Evolutionary conservation across 2,329 filamentous ascomycete species (phyloP), one percentile per base, ranked within the genome.

Genomic region (Didymella glomerata): DNA sequence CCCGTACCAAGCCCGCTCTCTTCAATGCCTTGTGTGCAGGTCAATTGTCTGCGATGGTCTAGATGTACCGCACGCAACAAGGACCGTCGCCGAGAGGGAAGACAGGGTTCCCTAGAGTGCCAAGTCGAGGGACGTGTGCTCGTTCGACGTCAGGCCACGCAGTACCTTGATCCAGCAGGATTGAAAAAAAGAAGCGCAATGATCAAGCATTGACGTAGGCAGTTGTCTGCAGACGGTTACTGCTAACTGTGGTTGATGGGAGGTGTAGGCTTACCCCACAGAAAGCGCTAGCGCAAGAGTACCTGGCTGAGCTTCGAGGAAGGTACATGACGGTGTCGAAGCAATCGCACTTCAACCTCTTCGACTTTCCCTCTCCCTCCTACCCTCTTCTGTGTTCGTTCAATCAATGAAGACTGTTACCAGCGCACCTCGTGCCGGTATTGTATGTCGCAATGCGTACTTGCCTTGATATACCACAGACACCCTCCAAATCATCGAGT

Each of bases 21-120:
- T 47, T 20, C 56, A 54, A 58, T 58, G 56, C 50, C 28, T 50
- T 58, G 40, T 47, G 50, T 59, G 56, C 56, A 54, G 30, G 46
- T 28, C 9, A 20, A 13, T 28, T 20, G 32, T 16, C 34, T 40
- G 27, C 14, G 18, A 34, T 13, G 22, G 18, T 59, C 49, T 50
- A 50, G 32, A 46, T 6, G 41, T 22, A 45, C 18, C 22, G 48
- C 38, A 18, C 2, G 7, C 18, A 34, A 11, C 13, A 13, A 32
- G 27, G 11, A 8, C 10, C 5, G 45, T n/a, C 14, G 25, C 44
- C 18, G 44, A 30, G 27, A 20, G 25, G 27, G 13, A 10, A 32
- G 30, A 10, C 30, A 16, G 13, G 9, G 30, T 32, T 32, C 30
- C 16, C 14, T 14, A 14, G 20, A 20, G 18, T 25, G 42, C 9